Evolutionary conservation across 1,284 basidiomycete genomes (phyloP), one percentile per base, ranked within the genome.

Genomic region (Cutaneotrichosporon sp.): DNA sequence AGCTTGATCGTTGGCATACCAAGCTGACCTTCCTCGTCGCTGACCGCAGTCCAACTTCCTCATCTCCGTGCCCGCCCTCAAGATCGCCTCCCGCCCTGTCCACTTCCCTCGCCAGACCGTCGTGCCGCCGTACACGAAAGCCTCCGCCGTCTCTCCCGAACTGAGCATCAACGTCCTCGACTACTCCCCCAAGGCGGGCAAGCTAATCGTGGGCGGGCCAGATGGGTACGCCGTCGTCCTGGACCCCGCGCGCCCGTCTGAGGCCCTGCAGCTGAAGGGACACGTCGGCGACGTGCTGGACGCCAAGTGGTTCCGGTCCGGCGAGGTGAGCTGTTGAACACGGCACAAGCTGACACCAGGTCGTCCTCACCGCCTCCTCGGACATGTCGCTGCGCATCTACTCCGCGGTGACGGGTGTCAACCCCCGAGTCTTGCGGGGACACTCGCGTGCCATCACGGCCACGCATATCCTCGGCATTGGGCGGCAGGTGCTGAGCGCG

Each of bases 391-490:
- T 81, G 18, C 75, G 80, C 1, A 67, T 82, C 58, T 82, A 77
- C 62, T 78, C 78, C 3, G 65, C 73, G 11, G 36, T 67, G 27
- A 72, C 73, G 34, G 74, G 79, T 14, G 58, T 72, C 36, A 80
- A 80, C 59, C 87, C 82, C 11, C 73, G 89, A 27, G 86, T 84
- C 1, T 76, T 92, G 42, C 85, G 83, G 58, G 89, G 86, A 0
- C 91, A 94, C 72, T 85, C 83, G 2, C 84, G 89, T 2, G 82
- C 85, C 0, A 72, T 82, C 16, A 75, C 79, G 0, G 82, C 83
- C 4, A 84, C 84, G 0, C 83, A 81, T 3, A 88, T 91, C 64
- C 76, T 91, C 42, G 84, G 84, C 0, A 79, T 84, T 0, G 88
- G 90, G 0, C 82, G 84, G 31, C 86, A 87, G 66, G 78, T 92